These are phyloP conservation scores for Ogataea nakhonphanomensis DNA, from an alignment of 805 yeast species.

Conservation along the genomic window DNA sequence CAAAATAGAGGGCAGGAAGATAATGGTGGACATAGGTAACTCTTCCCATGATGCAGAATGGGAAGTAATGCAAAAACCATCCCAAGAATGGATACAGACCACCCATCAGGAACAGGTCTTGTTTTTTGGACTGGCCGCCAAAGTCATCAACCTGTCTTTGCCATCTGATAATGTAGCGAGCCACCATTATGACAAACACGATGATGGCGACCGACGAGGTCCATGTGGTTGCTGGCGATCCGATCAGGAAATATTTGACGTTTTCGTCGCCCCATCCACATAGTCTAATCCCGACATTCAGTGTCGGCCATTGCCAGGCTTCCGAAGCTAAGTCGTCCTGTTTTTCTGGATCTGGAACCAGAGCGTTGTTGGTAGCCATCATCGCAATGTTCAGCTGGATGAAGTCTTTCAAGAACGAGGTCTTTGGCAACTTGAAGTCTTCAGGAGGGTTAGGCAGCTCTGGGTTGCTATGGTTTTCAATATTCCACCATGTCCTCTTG, in stretches of 20 bases:
- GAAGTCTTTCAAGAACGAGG: slow-evolving; percentile 74
- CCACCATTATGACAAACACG: slow-evolving; percentile 44
- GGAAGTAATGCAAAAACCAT: slow-evolving; percentile 85
- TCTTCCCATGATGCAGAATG: slow-evolving; percentile 91
- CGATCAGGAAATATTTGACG: slow-evolving; percentile 63
- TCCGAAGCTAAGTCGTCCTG: slow-evolving; percentile 66
- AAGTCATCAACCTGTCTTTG: slow-evolving; percentile 75
- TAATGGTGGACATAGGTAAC: slow-evolving; percentile 97
- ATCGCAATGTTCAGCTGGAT: slow-evolving; percentile 73
- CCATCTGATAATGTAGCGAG: slow-evolving; percentile 63
- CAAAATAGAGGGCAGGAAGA: slow-evolving; percentile 92
- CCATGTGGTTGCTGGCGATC: slow-evolving; percentile 80
- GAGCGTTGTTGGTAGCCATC: slow-evolving; percentile 84
- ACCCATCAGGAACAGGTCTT: slow-evolving; percentile 45
- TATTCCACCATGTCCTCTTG: slow-evolving; percentile 86
- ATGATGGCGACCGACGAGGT: slow-evolving; percentile 59
- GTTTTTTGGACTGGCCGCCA: slow-evolving; percentile 21
- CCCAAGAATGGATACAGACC: slow-evolving; percentile 86
- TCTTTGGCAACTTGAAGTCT: slow-evolving; percentile 65
- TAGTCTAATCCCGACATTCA: slow-evolving; percentile 70
- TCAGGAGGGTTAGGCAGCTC: slow-evolving; percentile 57
- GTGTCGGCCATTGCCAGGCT: slow-evolving; percentile 90
- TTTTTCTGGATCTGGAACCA: slow-evolving; percentile 75
- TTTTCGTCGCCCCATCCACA: slow-evolving; percentile 64
- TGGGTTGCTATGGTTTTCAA: slow-evolving; percentile 65